Evolutionary conservation across 106 monocot species (phyloP).

Genomic region (Apostasia ramifera): DNA sequence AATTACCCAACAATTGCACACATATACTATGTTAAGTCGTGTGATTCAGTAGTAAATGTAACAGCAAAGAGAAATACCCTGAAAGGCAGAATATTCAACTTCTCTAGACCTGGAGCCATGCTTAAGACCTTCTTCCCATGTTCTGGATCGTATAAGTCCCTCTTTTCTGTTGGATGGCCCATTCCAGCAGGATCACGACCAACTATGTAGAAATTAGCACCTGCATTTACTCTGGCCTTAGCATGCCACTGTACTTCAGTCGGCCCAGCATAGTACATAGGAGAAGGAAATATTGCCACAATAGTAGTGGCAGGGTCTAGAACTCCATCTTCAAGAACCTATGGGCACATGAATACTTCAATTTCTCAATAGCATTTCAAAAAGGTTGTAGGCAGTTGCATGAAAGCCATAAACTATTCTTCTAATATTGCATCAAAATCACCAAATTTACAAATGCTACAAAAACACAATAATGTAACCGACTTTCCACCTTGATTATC

Average conservation of each 20-base stretch:
- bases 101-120: slow-evolving; percentile 95
- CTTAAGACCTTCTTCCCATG: slow-evolving; percentile 96
- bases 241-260: slow-evolving; percentile 99
- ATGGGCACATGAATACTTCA: not conserved
- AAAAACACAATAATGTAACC: too few species aligned
- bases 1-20: too few species aligned
- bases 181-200: slow-evolving; percentile 99
- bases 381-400: not conserved
- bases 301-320: slow-evolving; percentile 91
- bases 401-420: too few species aligned
- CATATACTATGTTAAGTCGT: too few species aligned
- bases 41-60: too few species aligned
- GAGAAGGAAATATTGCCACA: slow-evolving; percentile 94
- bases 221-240: slow-evolving; percentile 93
- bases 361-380: not conserved
- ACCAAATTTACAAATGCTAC: too few species aligned
- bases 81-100: slow-evolving; percentile 93
- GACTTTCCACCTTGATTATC: too few species aligned
- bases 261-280: slow-evolving; percentile 99
- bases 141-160: slow-evolving; percentile 93
- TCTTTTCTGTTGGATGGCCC: slow-evolving; percentile 89
- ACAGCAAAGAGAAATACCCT: slow-evolving; percentile 30
- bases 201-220: slow-evolving; percentile 99
- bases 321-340: slow-evolving; percentile 97
- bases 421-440: too few species aligned